phyloP scores from a whole-genome alignment of 345 rosid species.

The Reutealis trisperma region DNA sequence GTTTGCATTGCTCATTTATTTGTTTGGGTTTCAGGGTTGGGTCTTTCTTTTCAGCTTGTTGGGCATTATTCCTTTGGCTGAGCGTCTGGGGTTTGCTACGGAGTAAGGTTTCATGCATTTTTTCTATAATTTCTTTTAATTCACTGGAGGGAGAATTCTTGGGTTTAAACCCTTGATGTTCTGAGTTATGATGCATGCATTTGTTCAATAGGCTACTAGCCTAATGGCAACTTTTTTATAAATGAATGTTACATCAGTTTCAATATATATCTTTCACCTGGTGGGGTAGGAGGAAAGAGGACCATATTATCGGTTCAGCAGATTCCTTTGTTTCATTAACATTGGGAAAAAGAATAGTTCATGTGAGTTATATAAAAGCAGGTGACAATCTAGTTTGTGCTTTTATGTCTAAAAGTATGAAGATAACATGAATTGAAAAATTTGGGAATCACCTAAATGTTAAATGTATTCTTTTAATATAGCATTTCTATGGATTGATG shows the following conservation, averaged over 20 bases:
- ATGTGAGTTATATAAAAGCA: not conserved
- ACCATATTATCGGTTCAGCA: not conserved
- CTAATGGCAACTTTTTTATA: no score
- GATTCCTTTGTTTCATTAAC: not conserved
- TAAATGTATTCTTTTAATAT: not conserved
- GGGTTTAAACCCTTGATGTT: not conserved
- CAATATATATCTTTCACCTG: no score
- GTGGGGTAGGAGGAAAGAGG: no score
- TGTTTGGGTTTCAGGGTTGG: constrained; percentile 34
- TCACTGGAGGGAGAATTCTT: not conserved
- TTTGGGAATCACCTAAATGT: not conserved
- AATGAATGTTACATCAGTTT: no score
- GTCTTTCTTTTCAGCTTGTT: constrained; percentile 50
- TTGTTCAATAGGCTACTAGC: not conserved
- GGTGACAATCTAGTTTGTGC: not conserved
- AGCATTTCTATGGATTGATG: not conserved
- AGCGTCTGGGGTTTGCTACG: constrained; percentile 54
- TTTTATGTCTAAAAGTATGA: not conserved
- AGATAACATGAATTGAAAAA: not conserved
- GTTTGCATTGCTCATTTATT: not conserved
- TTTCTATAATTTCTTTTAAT: not conserved
- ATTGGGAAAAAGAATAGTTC: not conserved
- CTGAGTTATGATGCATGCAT: not conserved
- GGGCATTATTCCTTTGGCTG: constrained; percentile 56
- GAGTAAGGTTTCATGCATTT: constrained; percentile 35